Conservation (phyloP, 1,139 yeast species). For the Saccharomyces uvarum region DNA sequence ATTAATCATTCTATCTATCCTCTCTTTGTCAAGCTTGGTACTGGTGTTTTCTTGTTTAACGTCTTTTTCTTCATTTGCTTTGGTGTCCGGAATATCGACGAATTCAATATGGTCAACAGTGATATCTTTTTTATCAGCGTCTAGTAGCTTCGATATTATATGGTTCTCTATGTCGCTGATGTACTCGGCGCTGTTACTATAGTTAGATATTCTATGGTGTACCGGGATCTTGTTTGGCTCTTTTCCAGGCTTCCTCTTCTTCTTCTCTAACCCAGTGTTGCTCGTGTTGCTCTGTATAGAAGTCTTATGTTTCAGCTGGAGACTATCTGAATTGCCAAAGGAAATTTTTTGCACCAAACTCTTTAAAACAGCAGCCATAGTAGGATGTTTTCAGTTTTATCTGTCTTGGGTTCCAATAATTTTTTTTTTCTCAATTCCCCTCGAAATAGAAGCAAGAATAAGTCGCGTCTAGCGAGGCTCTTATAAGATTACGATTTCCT, state of each 20-base stretch:
- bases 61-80: background rate
- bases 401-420: background rate
- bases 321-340: background rate
- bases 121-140: conserved; percentile 6
- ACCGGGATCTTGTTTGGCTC: background rate
- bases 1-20: conserved; percentile 6
- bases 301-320: background rate
- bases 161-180: background rate
- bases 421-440: background rate
- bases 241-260: background rate
- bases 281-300: background rate
- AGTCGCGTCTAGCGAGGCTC: background rate
- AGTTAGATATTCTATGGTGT: background rate
- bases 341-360: background rate
- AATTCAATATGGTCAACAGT: conserved; percentile 4
- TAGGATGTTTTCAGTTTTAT: background rate
- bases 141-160: background rate
- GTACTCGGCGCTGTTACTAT: background rate
- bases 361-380: background rate
- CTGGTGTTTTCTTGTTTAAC: conserved; percentile 1
- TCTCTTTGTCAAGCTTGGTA: conserved; percentile 1
- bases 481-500: background rate
- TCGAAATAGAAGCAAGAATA: background rate
- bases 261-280: background rate
- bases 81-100: background rate